A percentile compares a stretch with the other conserved stretches of the same genome.
phyloP scores from a whole-genome alignment of 768 basidiomycete species.

The Trametes elegans region DNA sequence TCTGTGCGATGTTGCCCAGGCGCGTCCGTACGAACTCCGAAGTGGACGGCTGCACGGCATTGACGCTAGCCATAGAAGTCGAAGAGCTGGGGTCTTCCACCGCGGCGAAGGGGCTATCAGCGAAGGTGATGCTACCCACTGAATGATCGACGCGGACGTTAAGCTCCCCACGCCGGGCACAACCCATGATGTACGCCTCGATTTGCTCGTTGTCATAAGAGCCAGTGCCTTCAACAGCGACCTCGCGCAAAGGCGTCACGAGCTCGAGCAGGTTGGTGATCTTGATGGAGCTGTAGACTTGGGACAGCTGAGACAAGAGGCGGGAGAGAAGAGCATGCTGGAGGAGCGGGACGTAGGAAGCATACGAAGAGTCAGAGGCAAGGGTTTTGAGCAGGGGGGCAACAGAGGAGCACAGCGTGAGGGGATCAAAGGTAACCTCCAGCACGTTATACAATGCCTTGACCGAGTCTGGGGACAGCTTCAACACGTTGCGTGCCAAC shows the following conservation, averaged over 20 bases:
- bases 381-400: constrained; percentile 75
- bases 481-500: constrained; percentile 82
- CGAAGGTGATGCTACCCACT: constrained; percentile 78
- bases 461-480: constrained; percentile 69
- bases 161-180: constrained; percentile 84
- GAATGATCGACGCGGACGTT: constrained; percentile 87
- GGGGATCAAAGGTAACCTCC: constrained; percentile 91
- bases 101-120: constrained; percentile 68
- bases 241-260: constrained; percentile 68
- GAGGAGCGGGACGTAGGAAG: constrained; percentile 85
- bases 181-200: constrained; percentile 93
- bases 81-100: constrained; percentile 36
- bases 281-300: constrained; percentile 88
- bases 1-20: constrained; percentile 70
- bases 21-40: constrained; percentile 75
- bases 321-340: constrained; percentile 90
- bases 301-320: constrained; percentile 85
- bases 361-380: constrained; percentile 53
- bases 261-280: constrained; percentile 76
- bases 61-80: constrained; percentile 35
- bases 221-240: constrained; percentile 43
- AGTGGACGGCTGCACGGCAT: constrained; percentile 65
- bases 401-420: constrained; percentile 75
- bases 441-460: constrained; percentile 83
- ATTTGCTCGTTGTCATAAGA: constrained; percentile 71